Conservation (phyloP, 306 rosid genomes). For the Pterocarpus macrocarpus region DNA sequence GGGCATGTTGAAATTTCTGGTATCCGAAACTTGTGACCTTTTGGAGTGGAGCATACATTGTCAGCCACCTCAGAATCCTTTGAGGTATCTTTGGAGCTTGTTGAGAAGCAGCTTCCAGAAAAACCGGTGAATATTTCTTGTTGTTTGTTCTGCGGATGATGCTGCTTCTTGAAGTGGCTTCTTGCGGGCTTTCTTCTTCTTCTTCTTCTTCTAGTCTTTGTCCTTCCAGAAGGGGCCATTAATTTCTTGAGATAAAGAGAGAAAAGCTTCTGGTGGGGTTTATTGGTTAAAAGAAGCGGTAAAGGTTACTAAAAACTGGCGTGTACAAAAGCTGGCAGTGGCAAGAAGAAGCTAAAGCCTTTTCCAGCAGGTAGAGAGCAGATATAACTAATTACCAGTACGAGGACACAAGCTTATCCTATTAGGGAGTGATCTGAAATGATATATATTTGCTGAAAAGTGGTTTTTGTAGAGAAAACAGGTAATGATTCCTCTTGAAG, state of each 20-base stretch:
- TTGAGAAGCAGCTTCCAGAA: slow-evolving; percentile 33
- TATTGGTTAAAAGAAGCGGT: slow-evolving; percentile 1
- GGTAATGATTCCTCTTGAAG: slow-evolving; percentile 40
- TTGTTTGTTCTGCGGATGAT: neutral
- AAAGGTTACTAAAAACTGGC: neutral
- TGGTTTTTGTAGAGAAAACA: slow-evolving; percentile 44
- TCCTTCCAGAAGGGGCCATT: slow-evolving; percentile 65
- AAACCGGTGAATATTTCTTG: slow-evolving; percentile 15
- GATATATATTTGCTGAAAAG: slow-evolving; percentile 54
- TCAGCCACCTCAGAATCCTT: slow-evolving; percentile 46
- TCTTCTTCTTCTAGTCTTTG: slow-evolving; percentile 45
- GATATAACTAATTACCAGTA: neutral
- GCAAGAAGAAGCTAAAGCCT: slow-evolving; percentile 26
- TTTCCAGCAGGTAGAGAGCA: slow-evolving; percentile 9
- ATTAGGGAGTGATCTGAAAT: slow-evolving; percentile 37
- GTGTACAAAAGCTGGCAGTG: slow-evolving; percentile 14
- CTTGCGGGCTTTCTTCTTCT: slow-evolving; percentile 50
- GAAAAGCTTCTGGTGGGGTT: neutral
- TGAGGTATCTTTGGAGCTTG: neutral
- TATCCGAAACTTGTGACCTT: slow-evolving; percentile 72
- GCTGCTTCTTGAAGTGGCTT: slow-evolving; percentile 53
- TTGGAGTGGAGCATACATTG: slow-evolving; percentile 76
- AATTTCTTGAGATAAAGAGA: slow-evolving; percentile 13
- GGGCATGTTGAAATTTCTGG: slow-evolving; percentile 81
- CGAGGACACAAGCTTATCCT: slow-evolving; percentile 4